Evolutionary conservation across 2,329 filamentous ascomycete genomes (phyloP).

Genomic region (Neonectria ditissima): DNA sequence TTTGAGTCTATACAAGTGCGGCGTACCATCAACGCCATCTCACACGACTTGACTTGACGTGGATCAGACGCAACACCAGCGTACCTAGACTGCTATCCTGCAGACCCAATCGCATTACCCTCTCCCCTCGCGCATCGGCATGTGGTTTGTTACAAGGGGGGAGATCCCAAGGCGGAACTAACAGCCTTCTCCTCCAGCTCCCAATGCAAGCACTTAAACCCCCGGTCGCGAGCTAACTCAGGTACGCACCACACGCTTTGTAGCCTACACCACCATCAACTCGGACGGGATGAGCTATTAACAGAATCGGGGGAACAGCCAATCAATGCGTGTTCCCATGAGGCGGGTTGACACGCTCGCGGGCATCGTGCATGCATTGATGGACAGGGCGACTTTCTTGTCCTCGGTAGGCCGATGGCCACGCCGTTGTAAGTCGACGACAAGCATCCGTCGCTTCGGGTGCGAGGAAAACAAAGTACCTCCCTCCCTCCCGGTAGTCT

Average conservation of each 20-base stretch:
- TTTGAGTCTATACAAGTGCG: neutral
- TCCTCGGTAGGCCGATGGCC: neutral
- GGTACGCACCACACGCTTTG: conserved; percentile 29
- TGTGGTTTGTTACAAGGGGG: conserved; percentile 11
- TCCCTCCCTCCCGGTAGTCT: too few species aligned
- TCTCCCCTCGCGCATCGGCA: neutral
- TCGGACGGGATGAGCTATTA: neutral
- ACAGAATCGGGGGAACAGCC: conserved; percentile 20
- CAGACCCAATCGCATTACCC: neutral
- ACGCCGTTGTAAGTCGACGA: conserved; percentile 10
- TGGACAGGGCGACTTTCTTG: neutral
- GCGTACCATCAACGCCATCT: conserved; percentile 8
- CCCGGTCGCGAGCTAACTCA: conserved; percentile 32
- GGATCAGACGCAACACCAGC: neutral
- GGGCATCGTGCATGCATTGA: conserved; percentile 6
- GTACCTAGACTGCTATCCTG: neutral
- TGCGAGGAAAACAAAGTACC: too few species aligned
- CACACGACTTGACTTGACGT: neutral
- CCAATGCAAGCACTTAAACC: conserved; percentile 46
- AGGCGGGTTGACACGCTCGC: neutral
- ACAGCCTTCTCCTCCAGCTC: conserved; percentile 3
- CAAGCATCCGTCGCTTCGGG: neutral
- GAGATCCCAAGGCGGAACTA: neutral
- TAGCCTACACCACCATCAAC: conserved; percentile 9
- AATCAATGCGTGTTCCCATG: conserved; percentile 30